Conservation (phyloP, 2,329 filamentous ascomycete species). For the Colletotrichum filicis region DNA sequence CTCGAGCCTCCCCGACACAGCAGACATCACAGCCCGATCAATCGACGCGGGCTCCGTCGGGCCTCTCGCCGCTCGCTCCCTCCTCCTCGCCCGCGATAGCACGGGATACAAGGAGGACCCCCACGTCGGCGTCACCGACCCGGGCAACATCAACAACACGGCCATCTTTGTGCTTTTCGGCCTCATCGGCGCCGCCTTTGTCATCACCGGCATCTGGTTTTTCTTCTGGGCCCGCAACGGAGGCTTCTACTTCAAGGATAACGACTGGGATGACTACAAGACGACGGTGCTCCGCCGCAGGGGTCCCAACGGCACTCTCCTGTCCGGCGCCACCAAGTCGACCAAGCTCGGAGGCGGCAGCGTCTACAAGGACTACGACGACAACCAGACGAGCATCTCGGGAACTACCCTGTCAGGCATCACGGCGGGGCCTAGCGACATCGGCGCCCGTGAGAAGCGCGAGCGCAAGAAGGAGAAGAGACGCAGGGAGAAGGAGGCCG, state of each 20-base stretch:
- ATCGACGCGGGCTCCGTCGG: constrained; percentile 47
- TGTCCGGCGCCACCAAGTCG: constrained; percentile 83
- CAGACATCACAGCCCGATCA: constrained; percentile 36
- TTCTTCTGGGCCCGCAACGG: constrained; percentile 99
- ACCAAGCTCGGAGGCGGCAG: constrained; percentile 90
- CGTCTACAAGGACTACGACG: constrained; percentile 79
- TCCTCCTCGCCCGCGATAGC: constrained; percentile 53
- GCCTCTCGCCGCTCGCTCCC: constrained; percentile 54
- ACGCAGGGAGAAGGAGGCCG: constrained; percentile 48
- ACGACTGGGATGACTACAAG: constrained; percentile 99
- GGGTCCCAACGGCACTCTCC: constrained; percentile 87
- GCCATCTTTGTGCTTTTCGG: constrained; percentile 89
- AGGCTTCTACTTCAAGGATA: constrained; percentile 85
- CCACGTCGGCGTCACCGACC: constrained; percentile 60
- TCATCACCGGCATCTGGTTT: constrained; percentile 88
- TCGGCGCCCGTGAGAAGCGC: constrained; percentile 65
- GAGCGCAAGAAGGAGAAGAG: constrained; percentile 64
- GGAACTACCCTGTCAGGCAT: constrained; percentile 63
- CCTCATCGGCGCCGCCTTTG: constrained; percentile 81
- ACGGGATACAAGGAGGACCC: constrained; percentile 50
- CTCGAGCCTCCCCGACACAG: constrained; percentile 38
- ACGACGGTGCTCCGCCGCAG: constrained; percentile 89
- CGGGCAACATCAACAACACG: constrained; percentile 69
- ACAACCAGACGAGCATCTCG: constrained; percentile 57
- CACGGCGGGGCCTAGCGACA: constrained; percentile 67